Percentiles rank a stretch among this genome's conserved stretches.
These are phyloP conservation scores for Aspergillus fischeri DNA, from an alignment of 2,329 filamentous ascomycete genomes.

Conservation along the genomic window DNA sequence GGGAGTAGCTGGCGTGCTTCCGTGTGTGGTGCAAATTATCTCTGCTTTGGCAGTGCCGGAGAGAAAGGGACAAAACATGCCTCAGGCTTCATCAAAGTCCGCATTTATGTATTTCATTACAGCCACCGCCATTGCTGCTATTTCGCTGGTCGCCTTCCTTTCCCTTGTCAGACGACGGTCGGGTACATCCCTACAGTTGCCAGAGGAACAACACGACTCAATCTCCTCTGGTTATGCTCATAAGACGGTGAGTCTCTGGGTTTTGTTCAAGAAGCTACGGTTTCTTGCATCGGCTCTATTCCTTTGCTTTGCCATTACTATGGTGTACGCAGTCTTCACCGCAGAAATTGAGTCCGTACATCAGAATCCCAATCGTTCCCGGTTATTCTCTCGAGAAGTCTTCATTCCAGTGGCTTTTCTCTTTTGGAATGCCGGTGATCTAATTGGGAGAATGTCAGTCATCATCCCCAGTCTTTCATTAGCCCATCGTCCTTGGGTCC, in stretches of 20 bases:
- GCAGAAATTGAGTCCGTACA: conserved; percentile 57
- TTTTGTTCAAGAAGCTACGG: conserved; percentile 71
- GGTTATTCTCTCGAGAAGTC: conserved; percentile 64
- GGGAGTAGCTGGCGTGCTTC: conserved; percentile 84
- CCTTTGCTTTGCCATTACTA: conserved; percentile 76
- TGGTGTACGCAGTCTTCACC: conserved; percentile 95
- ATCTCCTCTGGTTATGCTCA: conserved; percentile 18
- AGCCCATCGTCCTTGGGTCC: conserved; percentile 57
- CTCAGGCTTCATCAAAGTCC: conserved; percentile 57
- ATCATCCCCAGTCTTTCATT: conserved; percentile 54
- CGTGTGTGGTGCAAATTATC: conserved; percentile 79
- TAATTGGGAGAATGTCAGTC: conserved; percentile 69
- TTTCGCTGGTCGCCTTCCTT: conserved; percentile 68
- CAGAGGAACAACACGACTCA: conserved; percentile 27
- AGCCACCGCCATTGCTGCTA: conserved; percentile 69
- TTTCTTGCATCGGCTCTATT: conserved; percentile 76
- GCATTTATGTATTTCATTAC: conserved; percentile 91
- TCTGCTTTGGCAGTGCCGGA: conserved; percentile 67
- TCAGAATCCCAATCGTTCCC: conserved; percentile 31
- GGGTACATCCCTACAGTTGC: neutral
- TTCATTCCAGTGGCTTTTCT: conserved; percentile 91
- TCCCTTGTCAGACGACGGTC: conserved; percentile 59
- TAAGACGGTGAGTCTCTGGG: conserved; percentile 56
- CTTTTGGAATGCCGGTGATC: conserved; percentile 88
- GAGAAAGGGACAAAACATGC: conserved; percentile 34